phyloP scores from a whole-genome alignment of 176 grass and related monocot genomes.

The Hyparrhenia diplandra region DNA sequence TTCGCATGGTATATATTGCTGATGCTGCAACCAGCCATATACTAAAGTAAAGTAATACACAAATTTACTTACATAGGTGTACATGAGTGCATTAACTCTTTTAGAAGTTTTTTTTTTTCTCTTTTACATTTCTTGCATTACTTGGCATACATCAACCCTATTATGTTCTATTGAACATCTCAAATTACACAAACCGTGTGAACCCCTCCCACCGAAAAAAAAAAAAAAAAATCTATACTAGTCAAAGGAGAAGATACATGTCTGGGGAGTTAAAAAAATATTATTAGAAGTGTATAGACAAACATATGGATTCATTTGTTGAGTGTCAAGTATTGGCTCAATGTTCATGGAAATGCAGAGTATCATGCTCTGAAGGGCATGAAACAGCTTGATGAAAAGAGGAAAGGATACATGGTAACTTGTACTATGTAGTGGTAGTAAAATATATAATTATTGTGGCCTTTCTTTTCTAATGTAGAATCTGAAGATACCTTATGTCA shows the following conservation, averaged over 20 bases:
- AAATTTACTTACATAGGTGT: background rate
- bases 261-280: background rate
- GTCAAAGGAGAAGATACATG: background rate
- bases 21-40: background rate
- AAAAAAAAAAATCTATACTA: background rate
- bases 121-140: background rate
- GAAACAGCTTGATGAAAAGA: background rate
- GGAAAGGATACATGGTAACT: background rate
- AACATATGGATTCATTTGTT: conserved; percentile 4
- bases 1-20: background rate
- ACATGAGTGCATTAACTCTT: background rate
- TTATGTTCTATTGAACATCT: background rate
- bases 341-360: background rate
- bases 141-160: background rate
- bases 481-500: conserved; percentile 38
- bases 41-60: background rate
- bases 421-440: background rate
- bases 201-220: background rate
- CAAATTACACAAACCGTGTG: background rate
- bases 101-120: background rate
- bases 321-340: background rate
- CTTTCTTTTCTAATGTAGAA: background rate
- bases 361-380: background rate
- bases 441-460: background rate
- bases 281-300: background rate